Conservation (phyloP, 139 green algal species). For the Chlamydomonas eustigma region DNA sequence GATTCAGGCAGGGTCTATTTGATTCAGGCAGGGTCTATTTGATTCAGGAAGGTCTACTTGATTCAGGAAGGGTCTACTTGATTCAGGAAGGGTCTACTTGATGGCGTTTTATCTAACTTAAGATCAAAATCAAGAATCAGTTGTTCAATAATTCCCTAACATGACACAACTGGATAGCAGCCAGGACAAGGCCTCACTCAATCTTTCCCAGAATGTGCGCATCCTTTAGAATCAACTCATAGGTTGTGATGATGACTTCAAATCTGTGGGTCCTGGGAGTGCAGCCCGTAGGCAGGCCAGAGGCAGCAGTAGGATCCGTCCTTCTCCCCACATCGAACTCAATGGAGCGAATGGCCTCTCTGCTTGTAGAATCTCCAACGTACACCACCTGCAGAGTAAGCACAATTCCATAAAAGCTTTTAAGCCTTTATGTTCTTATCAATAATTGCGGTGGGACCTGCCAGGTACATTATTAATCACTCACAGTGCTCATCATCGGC, state of each 20-base stretch:
- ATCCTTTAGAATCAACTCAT: constrained; percentile 90
- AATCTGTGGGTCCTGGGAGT: constrained; percentile 39
- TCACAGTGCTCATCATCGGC: constrained; percentile 50
- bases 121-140: no score
- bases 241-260: constrained; percentile 86
- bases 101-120: no score
- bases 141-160: no score
- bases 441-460: no score
- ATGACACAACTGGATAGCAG: no score
- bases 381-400: constrained; percentile 83
- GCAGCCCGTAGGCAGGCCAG: background rate
- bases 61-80: constrained; percentile 53
- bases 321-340: constrained; percentile 41
- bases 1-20: no score
- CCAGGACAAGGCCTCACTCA: no score
- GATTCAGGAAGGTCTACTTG: no score
- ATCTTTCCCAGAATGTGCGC: constrained; percentile 38
- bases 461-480: constrained; percentile 80
- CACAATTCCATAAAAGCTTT: no score
- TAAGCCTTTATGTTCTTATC: no score
- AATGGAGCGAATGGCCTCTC: constrained; percentile 29
- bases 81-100: background rate
- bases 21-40: no score
- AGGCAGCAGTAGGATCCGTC: background rate
- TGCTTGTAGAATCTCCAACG: constrained; percentile 68